Percentiles rank a stretch among this genome's conserved stretches.
Evolutionary conservation across 305 asterid species (phyloP).

Genomic region (Ilex paraguariensis): DNA sequence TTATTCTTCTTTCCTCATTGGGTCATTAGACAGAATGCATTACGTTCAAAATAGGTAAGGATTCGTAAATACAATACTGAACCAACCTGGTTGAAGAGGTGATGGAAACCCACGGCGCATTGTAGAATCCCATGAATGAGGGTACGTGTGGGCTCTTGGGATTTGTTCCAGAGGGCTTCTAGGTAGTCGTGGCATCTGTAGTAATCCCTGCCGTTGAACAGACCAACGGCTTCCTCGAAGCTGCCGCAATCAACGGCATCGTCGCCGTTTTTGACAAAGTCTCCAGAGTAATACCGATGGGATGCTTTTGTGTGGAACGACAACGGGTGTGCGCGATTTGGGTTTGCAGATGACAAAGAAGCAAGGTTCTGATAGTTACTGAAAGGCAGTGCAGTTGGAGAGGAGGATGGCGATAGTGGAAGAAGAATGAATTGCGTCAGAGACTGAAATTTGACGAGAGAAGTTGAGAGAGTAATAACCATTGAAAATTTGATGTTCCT

Average conservation of each 20-base stretch:
- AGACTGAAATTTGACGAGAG: too few relatives aligned
- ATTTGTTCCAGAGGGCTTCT: constrained; percentile 58
- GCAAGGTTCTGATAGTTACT: too few relatives aligned
- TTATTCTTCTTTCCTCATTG: too few relatives aligned
- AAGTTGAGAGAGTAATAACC: too few relatives aligned
- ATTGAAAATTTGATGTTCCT: too few relatives aligned
- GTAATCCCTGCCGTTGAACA: constrained; percentile 58
- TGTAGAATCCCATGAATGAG: constrained; percentile 71
- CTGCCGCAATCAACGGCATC: constrained; percentile 27
- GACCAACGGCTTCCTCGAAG: constrained; percentile 58
- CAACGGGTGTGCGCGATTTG: too few relatives aligned
- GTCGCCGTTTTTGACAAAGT: constrained; percentile 27
- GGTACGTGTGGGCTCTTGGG: constrained; percentile 61
- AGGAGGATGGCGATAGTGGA: too few relatives aligned
- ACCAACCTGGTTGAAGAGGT: constrained; percentile 70
- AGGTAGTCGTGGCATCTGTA: constrained; percentile 84
- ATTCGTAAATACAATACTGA: background rate
- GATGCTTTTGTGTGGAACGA: constrained; percentile 16
- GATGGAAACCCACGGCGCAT: constrained; percentile 83
- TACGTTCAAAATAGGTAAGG: background rate
- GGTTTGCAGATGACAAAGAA: too few relatives aligned
- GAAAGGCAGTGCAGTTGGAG: too few relatives aligned
- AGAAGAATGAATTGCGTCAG: too few relatives aligned
- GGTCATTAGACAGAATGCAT: too few relatives aligned
- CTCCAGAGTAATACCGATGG: constrained; percentile 46